Base-by-base conservation (phyloP, 768 basidiomycete species). In the Kwoniella heveanensis region DNA sequence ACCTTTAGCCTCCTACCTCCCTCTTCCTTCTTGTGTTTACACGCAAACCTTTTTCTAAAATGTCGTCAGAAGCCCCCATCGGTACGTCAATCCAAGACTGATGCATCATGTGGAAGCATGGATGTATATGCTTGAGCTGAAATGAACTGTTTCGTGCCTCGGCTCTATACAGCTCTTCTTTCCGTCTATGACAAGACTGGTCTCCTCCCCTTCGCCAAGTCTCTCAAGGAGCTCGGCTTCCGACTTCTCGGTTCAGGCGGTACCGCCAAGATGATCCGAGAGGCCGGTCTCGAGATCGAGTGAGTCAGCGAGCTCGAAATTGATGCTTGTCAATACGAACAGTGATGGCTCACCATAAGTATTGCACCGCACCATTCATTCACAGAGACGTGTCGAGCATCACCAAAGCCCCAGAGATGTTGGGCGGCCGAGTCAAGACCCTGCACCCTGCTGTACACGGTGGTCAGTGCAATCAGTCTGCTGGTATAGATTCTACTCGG, bases 331-430 rank as follows among this genome's bases (percentile, higher is more conserved):
- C n/a, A n/a, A n/a, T n/a, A n/a, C n/a, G n/a, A n/a, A n/a, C n/a
- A n/a, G n/a, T n/a, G n/a, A n/a, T n/a, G n/a, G n/a, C n/a, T n/a
- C n/a, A n/a, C n/a, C n/a, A n/a, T n/a, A n/a, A n/a, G n/a, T n/a
- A n/a, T n/a, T n/a, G n/a, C n/a, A n/a, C n/a, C n/a, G n/a, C n/a
- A n/a, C n/a, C n/a, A n/a, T n/a, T n/a, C n/a, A n/a, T n/a, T n/a
- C n/a, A n/a, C n/a, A 99, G 96, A 67, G 96, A 99, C 85, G 93
- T 99, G 58, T 91, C 95, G 4, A 89, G 91, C 77, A 89, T 98
- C 81, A 98, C 96, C 53, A 95, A 94, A 74, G 93, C 93, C 0
- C 95, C 96, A 4, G 96, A 99, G 81, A 98, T 99, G 94, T 85
- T 99, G 2, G 95, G 96, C 57, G 96, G 96, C 25, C 85, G 96